These are phyloP conservation scores for Fusarium begoniae DNA, from an alignment of 2,329 filamentous ascomycete species.

Conservation along the genomic window DNA sequence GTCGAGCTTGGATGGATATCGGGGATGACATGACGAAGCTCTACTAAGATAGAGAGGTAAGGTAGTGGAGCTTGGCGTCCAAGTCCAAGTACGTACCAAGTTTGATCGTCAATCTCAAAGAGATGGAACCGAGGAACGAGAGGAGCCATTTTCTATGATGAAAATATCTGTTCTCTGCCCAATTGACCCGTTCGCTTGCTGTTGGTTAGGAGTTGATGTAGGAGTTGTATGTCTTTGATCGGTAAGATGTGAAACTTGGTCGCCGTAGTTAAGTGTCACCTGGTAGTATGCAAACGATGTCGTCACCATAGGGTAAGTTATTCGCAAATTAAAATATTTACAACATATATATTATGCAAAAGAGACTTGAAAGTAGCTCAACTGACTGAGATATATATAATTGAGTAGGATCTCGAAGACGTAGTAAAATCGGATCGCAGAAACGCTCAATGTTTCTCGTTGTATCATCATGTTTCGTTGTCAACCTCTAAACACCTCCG, in stretches of 20 bases:
- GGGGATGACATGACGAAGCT: neutral
- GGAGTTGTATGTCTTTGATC: neutral
- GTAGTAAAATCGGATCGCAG: neutral
- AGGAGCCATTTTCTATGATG: constrained; percentile 52
- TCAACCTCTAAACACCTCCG: neutral
- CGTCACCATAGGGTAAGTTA: constrained; percentile 27
- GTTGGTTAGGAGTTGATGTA: neutral
- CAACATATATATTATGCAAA: no score
- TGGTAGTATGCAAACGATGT: constrained; percentile 1
- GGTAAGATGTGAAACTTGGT: constrained; percentile 17
- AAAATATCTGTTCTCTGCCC: neutral
- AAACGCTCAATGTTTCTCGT: neutral
- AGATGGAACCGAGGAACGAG: constrained; percentile 68
- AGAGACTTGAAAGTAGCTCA: neutral
- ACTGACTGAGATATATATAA: neutral
- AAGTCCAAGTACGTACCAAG: constrained; percentile 60
- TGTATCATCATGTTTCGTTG: neutral
- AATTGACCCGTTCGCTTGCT: neutral
- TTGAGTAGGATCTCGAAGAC: no score
- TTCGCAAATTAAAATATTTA: neutral
- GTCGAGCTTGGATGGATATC: neutral
- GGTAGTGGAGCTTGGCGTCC: constrained; percentile 1
- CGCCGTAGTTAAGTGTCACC: neutral
- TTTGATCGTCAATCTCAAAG: constrained; percentile 73
- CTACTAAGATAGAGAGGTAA: neutral